Evolutionary conservation across 176 grass and related monocot species (phyloP).

Genomic region (Thalia dealbata): DNA sequence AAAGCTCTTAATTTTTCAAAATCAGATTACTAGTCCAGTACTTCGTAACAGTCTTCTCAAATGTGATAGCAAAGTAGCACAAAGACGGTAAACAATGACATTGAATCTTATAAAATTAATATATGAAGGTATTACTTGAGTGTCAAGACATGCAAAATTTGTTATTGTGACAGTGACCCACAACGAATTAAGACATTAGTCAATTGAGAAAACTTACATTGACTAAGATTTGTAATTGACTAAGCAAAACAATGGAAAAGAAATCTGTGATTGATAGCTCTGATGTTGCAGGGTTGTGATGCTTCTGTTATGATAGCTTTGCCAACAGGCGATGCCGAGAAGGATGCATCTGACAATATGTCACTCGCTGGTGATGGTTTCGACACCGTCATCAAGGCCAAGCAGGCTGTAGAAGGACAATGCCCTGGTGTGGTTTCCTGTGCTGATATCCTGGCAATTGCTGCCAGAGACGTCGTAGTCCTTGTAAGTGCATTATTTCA

Average conservation of each 20-base stretch:
- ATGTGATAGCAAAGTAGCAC: too few relatives aligned
- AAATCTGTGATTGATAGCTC: too few relatives aligned
- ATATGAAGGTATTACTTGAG: too few relatives aligned
- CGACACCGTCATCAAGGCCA: constrained; percentile 41
- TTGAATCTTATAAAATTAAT: too few relatives aligned
- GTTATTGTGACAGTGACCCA: too few relatives aligned
- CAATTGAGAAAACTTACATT: background rate
- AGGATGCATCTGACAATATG: constrained; percentile 44
- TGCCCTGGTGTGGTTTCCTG: constrained; percentile 62
- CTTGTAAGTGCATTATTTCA: constrained; percentile 31
- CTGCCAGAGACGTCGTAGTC: constrained; percentile 46
- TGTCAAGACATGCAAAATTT: too few relatives aligned
- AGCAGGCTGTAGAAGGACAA: constrained; percentile 47
- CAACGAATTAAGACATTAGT: background rate
- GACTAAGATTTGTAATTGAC: background rate
- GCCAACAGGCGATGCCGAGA: constrained; percentile 33
- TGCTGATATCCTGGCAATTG: constrained; percentile 59
- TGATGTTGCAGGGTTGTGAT: constrained; percentile 52
- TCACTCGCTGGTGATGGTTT: constrained; percentile 76
- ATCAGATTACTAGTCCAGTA: too few relatives aligned
- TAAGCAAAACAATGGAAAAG: background rate
- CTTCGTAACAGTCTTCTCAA: too few relatives aligned
- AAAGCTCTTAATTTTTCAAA: too few relatives aligned
- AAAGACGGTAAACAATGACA: too few relatives aligned
- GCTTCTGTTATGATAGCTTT: constrained; percentile 54